Evolutionary conservation across 139 green algal genomes (phyloP), one percentile per base, ranked within the genome.

Genomic region (Closterium sp.): DNA sequence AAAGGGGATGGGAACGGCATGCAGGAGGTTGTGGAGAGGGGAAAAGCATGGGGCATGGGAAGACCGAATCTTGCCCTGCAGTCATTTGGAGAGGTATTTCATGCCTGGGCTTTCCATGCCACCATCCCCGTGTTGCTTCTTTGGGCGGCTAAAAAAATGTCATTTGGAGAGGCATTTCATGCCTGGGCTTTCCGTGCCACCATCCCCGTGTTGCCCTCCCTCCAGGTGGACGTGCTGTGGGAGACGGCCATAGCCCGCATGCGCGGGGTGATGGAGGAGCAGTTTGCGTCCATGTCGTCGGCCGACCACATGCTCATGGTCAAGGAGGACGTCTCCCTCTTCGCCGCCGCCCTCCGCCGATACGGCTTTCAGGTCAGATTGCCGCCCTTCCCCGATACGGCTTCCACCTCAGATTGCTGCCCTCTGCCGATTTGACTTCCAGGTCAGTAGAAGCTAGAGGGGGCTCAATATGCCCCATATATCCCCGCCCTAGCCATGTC

Each of bases 201-300:
- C n/a, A n/a, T n/a, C n/a, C n/a, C n/a, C n/a, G n/a, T n/a, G n/a
- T n/a, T n/a, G n/a, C n/a, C n/a, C n/a, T n/a, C n/a, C n/a, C 21
- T 35, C 34, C 87, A 90, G 35, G 92, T 94, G 66, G 92, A 94
- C 32, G 34, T n/a, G n/a, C 55, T 94, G 89, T 94, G 92, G 92
- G 92, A 94, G 43, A 55, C 30, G 33, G 89, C 92, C 31, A 89
- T 90, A 30, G 34, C 32, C 9, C 89, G 89, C 38, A 92, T 94
- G 84, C 32, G 23, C 21, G 33, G 34, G 10, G 89, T 94, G n/a
- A 89, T 94, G 84, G 89, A 93, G 89, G 92, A 94, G 85, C 92
- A 94, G 83, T 94, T 94, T 23, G 33, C 33, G 33, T 33, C 38
- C n/a, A 94, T 94, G 84, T 23, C 25, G 3, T 87, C 90, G 2